These are phyloP conservation scores for Limnanthes douglasii DNA, from an alignment of 345 rosid genomes.

Conservation along the genomic window DNA sequence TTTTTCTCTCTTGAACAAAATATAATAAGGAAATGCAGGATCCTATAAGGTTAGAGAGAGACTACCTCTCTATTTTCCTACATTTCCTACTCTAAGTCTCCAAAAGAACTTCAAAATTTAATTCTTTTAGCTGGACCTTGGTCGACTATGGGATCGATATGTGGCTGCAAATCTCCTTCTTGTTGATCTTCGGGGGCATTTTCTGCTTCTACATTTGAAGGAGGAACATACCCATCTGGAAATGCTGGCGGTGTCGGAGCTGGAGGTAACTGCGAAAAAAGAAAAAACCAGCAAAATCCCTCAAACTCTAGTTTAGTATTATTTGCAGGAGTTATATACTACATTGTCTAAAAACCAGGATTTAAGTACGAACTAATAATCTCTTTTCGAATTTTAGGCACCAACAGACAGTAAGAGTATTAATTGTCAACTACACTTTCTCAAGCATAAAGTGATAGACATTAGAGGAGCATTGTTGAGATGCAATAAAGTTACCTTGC, in stretches of 20 bases:
- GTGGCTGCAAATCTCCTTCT: slow-evolving; percentile 35
- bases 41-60: no score
- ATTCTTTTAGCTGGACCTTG: slow-evolving; percentile 91
- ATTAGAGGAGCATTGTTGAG: no score
- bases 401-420: neutral
- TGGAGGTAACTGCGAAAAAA: slow-evolving; percentile 57
- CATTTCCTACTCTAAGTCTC: no score
- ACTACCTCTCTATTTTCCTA: no score
- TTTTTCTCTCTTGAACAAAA: no score
- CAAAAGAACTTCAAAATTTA: slow-evolving; percentile 65
- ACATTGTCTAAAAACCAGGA: no score
- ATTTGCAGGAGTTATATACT: no score
- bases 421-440: neutral
- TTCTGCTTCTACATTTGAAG: slow-evolving; percentile 40
- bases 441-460: neutral
- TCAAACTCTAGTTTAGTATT: neutral
- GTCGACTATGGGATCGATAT: slow-evolving; percentile 77
- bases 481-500: no score
- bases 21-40: no score
- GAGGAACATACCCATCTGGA: slow-evolving; percentile 69
- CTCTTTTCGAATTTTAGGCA: no score
- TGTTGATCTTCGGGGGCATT: slow-evolving; percentile 74
- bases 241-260: slow-evolving; percentile 88
- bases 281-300: slow-evolving; percentile 2
- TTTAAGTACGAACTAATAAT: neutral